A percentile compares a stretch with the other conserved stretches of the same genome.
Evolutionary conservation across 2,329 filamentous ascomycete species (phyloP).

Genomic region (Nigrospora oryzae): DNA sequence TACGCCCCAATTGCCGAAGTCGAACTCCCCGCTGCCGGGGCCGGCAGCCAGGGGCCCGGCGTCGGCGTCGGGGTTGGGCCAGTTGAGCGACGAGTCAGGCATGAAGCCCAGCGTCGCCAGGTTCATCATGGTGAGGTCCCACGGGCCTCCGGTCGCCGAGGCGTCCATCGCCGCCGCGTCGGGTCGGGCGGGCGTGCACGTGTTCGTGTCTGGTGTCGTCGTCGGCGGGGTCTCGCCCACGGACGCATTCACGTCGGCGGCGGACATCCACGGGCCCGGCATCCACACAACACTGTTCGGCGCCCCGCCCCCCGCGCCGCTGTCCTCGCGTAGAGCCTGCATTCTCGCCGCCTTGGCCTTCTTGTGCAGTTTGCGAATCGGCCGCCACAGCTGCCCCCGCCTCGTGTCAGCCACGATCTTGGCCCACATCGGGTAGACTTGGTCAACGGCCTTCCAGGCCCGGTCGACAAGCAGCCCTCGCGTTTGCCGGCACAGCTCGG

Average conservation of each 20-base stretch:
- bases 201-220: neutral
- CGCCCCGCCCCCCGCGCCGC: conserved; percentile 4
- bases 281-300: neutral
- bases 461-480: conserved; percentile 34
- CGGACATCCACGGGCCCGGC: conserved; percentile 1
- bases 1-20: conserved; percentile 21
- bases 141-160: too few relatives aligned
- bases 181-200: too few relatives aligned
- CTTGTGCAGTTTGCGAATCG: conserved; percentile 42
- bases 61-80: neutral
- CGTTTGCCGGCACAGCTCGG: conserved; percentile 40
- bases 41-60: neutral
- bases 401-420: conserved; percentile 38
- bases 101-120: neutral
- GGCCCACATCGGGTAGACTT: conserved; percentile 32
- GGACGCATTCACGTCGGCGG: neutral
- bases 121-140: neutral
- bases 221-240: neutral
- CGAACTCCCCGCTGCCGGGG: neutral
- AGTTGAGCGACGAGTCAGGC: neutral
- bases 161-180: too few relatives aligned
- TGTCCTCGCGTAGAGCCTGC: conserved; percentile 13
- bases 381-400: conserved; percentile 43
- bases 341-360: conserved; percentile 34
- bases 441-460: conserved; percentile 41